Evolutionary conservation across 371 early-diverging fungal genomes (phyloP).

Genomic region (Mucor lusitanicus): DNA sequence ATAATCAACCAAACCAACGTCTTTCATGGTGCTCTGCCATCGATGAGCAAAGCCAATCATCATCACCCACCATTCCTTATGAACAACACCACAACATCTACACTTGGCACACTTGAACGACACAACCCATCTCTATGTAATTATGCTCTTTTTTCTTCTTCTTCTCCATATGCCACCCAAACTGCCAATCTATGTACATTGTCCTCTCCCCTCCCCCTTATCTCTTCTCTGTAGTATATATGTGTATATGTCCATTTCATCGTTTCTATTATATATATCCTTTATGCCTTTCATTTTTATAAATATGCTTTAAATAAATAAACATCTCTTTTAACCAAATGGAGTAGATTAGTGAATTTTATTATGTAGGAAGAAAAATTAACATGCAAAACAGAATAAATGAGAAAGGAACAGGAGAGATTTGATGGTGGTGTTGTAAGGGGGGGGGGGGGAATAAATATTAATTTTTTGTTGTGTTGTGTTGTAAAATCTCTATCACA

Average conservation of each 20-base stretch:
- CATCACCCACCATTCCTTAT: constrained; percentile 4
- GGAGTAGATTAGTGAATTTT: neutral
- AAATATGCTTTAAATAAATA: neutral
- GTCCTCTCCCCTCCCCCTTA: neutral
- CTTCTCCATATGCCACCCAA: neutral
- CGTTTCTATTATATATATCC: neutral
- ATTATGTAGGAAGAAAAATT: neutral
- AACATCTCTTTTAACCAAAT: neutral
- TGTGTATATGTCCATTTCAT: neutral
- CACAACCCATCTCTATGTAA: neutral
- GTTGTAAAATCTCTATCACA: neutral
- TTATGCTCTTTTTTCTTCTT: neutral
- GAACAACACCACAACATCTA: neutral
- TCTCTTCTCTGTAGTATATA: neutral
- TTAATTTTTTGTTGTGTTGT: neutral
- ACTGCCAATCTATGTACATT: neutral
- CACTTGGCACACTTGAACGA: constrained; percentile 1
- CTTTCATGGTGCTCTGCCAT: constrained; percentile 5
- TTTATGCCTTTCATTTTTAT: neutral
- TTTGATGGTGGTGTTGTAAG: neutral
- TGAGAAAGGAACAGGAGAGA: neutral
- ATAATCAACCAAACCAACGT: neutral
- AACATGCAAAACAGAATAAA: neutral
- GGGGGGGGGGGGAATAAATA: neutral
- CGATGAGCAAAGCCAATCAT: neutral